Conservation (phyloP, 2,329 filamentous ascomycete genomes). For the Epichloe sibirici region DNA sequence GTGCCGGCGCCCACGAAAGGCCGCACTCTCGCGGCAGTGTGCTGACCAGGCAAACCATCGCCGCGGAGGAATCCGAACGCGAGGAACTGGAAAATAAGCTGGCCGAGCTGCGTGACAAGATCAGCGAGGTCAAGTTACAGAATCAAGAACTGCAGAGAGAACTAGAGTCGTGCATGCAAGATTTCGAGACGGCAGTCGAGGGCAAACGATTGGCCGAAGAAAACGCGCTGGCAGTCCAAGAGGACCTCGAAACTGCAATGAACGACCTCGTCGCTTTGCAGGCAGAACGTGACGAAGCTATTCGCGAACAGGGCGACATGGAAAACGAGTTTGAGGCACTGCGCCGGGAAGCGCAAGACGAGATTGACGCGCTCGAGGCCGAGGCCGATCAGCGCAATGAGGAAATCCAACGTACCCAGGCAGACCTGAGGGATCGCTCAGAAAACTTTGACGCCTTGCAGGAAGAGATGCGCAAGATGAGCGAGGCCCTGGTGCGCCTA, state of each 20-base stretch:
- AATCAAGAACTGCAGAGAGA: conserved; percentile 83
- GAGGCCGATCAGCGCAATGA: conserved; percentile 62
- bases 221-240: conserved; percentile 52
- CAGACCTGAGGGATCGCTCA: conserved; percentile 60
- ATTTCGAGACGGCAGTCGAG: conserved; percentile 62
- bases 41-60: conserved; percentile 48
- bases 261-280: conserved; percentile 71
- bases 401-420: conserved; percentile 56
- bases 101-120: conserved; percentile 71
- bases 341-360: conserved; percentile 50
- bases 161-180: conserved; percentile 64
- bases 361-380: conserved; percentile 54
- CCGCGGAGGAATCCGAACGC: conserved; percentile 60
- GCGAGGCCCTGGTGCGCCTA: conserved; percentile 70
- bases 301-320: conserved; percentile 50
- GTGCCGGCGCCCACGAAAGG: conserved; percentile 56
- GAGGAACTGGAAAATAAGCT: conserved; percentile 80
- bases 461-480: conserved; percentile 85
- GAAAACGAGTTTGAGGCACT: conserved; percentile 50
- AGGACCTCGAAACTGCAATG: conserved; percentile 67
- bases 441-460: conserved; percentile 90
- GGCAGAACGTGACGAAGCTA: conserved; percentile 73
- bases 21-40: conserved; percentile 65
- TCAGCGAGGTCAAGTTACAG: conserved; percentile 75
- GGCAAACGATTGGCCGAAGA: conserved; percentile 49